Percentiles rank a stretch among this genome's conserved stretches.
phyloP scores from a whole-genome alignment of 108 stramenopile species.

The Parietichytrium sp. region DNA sequence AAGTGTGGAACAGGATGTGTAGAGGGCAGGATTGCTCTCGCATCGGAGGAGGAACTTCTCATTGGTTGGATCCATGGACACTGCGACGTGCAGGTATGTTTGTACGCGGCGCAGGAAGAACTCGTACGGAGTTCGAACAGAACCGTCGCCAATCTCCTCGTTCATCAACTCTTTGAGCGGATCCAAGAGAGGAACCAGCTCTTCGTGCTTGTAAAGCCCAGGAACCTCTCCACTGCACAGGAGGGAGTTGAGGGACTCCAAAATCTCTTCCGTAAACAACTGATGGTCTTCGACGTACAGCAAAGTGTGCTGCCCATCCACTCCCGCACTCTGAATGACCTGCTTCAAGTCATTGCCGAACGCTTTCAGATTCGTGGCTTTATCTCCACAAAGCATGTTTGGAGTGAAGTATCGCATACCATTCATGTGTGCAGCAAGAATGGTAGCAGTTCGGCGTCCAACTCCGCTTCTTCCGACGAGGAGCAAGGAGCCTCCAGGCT shows the following conservation, averaged over 20 bases:
- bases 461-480: slow-evolving; percentile 62
- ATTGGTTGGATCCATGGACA: slow-evolving; percentile 60
- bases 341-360: slow-evolving; percentile 59
- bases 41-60: slow-evolving; percentile 51
- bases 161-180: slow-evolving; percentile 57
- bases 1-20: slow-evolving; percentile 53
- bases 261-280: slow-evolving; percentile 49
- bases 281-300: slow-evolving; percentile 64
- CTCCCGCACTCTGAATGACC: slow-evolving; percentile 56
- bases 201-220: slow-evolving; percentile 62
- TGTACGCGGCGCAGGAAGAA: slow-evolving; percentile 59
- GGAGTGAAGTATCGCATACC: slow-evolving; percentile 50
- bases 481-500: slow-evolving; percentile 65
- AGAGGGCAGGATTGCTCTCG: slow-evolving; percentile 66
- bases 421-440: slow-evolving; percentile 60
- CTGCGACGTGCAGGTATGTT: slow-evolving; percentile 50
- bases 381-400: slow-evolving; percentile 46
- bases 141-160: slow-evolving; percentile 45
- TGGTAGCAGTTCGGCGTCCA: slow-evolving; percentile 54
- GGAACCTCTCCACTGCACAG: slow-evolving; percentile 63
- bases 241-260: slow-evolving; percentile 63
- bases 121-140: slow-evolving; percentile 53
- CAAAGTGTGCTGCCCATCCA: slow-evolving; percentile 50
- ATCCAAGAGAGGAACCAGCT: slow-evolving; percentile 56
- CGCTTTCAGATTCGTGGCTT: slow-evolving; percentile 40